A percentile compares a stretch with the other conserved stretches of the same genome.
Conservation (phyloP, 352 stramenopile species). For the Phytophthora pistaciae region DNA sequence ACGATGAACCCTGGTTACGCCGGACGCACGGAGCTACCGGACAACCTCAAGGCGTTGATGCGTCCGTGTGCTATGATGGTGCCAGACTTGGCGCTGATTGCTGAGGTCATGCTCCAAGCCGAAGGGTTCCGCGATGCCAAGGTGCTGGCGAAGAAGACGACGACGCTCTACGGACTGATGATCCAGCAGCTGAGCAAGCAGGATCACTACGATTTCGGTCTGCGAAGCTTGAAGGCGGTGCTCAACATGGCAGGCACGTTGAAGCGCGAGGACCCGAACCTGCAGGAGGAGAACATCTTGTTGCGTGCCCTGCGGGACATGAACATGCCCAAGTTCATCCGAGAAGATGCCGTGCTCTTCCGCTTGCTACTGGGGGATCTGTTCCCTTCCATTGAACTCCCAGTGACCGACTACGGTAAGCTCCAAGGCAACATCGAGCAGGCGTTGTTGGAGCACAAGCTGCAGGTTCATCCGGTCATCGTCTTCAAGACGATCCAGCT, state of each 20-base stretch:
- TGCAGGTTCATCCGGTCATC: slow-evolving; percentile 92
- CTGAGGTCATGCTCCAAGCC: slow-evolving; percentile 89
- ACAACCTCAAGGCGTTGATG: slow-evolving; percentile 91
- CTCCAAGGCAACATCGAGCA: slow-evolving; percentile 91
- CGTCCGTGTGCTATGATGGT: slow-evolving; percentile 92
- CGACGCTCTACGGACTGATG: slow-evolving; percentile 88
- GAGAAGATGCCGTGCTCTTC: slow-evolving; percentile 94
- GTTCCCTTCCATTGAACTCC: slow-evolving; percentile 90
- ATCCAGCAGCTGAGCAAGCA: slow-evolving; percentile 91
- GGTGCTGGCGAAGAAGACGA: slow-evolving; percentile 86
- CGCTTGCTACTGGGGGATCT: slow-evolving; percentile 90
- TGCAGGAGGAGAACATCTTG: slow-evolving; percentile 96
- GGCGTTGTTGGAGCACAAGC: slow-evolving; percentile 82
- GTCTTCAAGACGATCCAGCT: slow-evolving; percentile 97
- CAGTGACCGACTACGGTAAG: slow-evolving; percentile 92
- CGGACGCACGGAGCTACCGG: slow-evolving; percentile 89
- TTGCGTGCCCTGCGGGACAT: slow-evolving; percentile 96
- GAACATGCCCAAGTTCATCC: slow-evolving; percentile 96
- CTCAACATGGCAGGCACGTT: slow-evolving; percentile 87
- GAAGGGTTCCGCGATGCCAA: slow-evolving; percentile 89
- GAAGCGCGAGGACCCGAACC: slow-evolving; percentile 96
- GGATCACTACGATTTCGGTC: slow-evolving; percentile 90
- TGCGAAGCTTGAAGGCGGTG: slow-evolving; percentile 86
- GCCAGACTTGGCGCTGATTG: slow-evolving; percentile 84
- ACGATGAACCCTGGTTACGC: slow-evolving; percentile 95